Conservation (phyloP, 192 early-diverging fungal species). For the Backusella parvicylindrica region DNA sequence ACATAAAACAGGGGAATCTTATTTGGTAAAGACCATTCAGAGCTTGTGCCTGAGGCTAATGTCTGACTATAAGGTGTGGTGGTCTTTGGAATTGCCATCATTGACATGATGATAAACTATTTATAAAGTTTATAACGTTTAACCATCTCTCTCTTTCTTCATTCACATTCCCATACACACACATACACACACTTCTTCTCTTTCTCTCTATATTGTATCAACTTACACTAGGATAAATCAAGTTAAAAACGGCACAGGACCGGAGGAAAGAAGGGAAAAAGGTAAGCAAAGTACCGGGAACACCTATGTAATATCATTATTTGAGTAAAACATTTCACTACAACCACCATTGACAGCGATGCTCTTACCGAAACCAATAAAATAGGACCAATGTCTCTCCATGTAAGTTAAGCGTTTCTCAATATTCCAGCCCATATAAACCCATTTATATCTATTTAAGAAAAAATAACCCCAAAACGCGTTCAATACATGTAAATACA, state of each 20-base stretch:
- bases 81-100: constrained; percentile 23
- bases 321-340: not conserved
- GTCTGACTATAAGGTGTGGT: not conserved
- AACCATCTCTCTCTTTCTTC: not conserved
- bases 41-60: not conserved
- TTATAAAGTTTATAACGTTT: not conserved
- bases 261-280: constrained; percentile 29
- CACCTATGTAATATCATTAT: not conserved
- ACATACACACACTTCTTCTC: not conserved
- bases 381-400: constrained; percentile 35
- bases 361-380: constrained; percentile 31
- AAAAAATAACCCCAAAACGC: constrained; percentile 20
- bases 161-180: not conserved
- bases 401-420: constrained; percentile 25
- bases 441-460: constrained; percentile 28
- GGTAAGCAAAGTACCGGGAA: constrained; percentile 26
- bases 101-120: constrained; percentile 33
- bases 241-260: constrained; percentile 23
- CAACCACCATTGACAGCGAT: not conserved
- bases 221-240: constrained; percentile 37
- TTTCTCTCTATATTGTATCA: not conserved
- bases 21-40: constrained; percentile 28
- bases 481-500: not conserved
- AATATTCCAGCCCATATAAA: constrained; percentile 21
- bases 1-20: constrained; percentile 19